These are phyloP conservation scores for Ophiosphaerella narmari DNA, from an alignment of 2,329 filamentous ascomycete species.

Conservation along the genomic window DNA sequence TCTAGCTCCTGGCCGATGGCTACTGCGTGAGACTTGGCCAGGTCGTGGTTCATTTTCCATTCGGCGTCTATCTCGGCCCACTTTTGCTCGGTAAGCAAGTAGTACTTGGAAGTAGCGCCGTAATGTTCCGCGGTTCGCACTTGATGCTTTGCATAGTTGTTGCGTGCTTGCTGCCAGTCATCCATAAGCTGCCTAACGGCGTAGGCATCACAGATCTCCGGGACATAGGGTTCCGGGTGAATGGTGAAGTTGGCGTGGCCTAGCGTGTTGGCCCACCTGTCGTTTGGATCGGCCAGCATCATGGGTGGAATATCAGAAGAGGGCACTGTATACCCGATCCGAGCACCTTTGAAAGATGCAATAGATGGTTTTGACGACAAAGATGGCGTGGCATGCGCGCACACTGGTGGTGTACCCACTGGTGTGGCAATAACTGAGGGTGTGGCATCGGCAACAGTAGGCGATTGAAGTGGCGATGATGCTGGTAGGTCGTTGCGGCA, in stretches of 20 bases:
- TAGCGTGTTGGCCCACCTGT: constrained; percentile 82
- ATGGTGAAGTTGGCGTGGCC: constrained; percentile 96
- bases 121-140: constrained; percentile 90
- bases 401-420: constrained; percentile 55
- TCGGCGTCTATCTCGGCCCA: constrained; percentile 78
- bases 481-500: constrained; percentile 60
- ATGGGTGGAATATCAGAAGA: constrained; percentile 66
- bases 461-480: constrained; percentile 85
- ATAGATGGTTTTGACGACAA: constrained; percentile 78
- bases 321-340: constrained; percentile 54
- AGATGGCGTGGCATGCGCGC: constrained; percentile 66
- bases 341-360: constrained; percentile 67
- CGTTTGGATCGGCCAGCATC: constrained; percentile 69
- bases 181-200: constrained; percentile 68
- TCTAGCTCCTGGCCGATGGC: constrained; percentile 39
- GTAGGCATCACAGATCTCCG: constrained; percentile 64
- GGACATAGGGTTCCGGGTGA: constrained; percentile 76
- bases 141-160: constrained; percentile 87
- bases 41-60: constrained; percentile 74
- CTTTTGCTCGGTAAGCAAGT: constrained; percentile 82
- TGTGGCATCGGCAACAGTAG: constrained; percentile 68
- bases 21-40: constrained; percentile 57
- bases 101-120: constrained; percentile 85
- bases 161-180: constrained; percentile 82
- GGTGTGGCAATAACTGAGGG: constrained; percentile 53